Percentiles rank a stretch among this genome's conserved stretches.
These are phyloP conservation scores for Carnegiea gigantea DNA, from an alignment of 179 eudicot genomes.

Conservation along the genomic window DNA sequence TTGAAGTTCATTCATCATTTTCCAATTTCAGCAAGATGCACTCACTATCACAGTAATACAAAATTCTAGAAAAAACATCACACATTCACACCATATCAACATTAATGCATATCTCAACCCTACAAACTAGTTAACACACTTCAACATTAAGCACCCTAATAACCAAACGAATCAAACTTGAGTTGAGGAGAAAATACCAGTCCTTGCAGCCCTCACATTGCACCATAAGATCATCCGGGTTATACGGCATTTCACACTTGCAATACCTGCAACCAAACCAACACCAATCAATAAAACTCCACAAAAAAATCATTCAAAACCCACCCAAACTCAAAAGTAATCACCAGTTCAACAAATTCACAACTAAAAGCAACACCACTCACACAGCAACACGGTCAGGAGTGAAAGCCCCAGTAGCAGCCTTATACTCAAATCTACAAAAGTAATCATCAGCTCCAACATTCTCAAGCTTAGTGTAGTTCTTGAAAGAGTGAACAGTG, in stretches of 20 bases:
- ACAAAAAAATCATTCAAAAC: neutral
- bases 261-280: constrained; percentile 57
- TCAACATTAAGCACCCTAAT: neutral
- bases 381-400: constrained; percentile 95
- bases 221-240: constrained; percentile 91
- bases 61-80: neutral
- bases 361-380: constrained; percentile 23
- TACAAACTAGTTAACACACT: neutral
- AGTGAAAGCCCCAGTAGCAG: constrained; percentile 77
- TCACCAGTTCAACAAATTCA: neutral
- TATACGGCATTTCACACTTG: constrained; percentile 95
- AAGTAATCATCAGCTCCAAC: constrained; percentile 90
- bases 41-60: neutral
- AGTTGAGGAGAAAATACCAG: constrained; percentile 49
- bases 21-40: neutral
- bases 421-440: constrained; percentile 84
- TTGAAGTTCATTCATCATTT: neutral
- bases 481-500: constrained; percentile 74
- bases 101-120: neutral
- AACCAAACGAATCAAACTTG: neutral
- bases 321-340: constrained; percentile 7
- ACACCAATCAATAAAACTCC: constrained; percentile 14
- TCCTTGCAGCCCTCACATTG: constrained; percentile 89
- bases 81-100: neutral
- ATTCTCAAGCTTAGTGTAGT: constrained; percentile 80